A percentile compares a stretch with the other conserved stretches of the same genome.
These are phyloP conservation scores for Lactarius evosmus DNA, from an alignment of 768 basidiomycete genomes.

Conservation along the genomic window DNA sequence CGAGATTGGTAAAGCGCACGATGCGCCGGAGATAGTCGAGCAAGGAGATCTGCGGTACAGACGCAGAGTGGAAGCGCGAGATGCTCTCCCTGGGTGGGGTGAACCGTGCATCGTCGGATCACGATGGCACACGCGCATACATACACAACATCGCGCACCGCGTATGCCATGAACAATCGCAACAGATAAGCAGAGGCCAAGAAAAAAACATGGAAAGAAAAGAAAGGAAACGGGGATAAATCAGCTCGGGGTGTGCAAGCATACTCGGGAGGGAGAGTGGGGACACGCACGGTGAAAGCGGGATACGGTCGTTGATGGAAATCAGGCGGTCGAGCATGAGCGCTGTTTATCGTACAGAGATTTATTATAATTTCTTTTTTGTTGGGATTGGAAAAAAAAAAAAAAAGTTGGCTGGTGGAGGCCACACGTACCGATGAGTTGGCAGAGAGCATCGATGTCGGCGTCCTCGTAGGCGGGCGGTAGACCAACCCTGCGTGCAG, in stretches of 20 bases:
- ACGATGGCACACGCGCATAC: background rate
- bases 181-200: background rate
- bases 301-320: conserved; percentile 93
- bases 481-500: conserved; percentile 71
- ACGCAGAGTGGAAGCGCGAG: conserved; percentile 94
- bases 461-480: conserved; percentile 83
- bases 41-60: conserved; percentile 82
- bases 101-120: background rate
- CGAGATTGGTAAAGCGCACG: conserved; percentile 92
- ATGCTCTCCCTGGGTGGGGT: conserved; percentile 63
- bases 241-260: conserved; percentile 21
- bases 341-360: conserved; percentile 47
- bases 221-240: background rate
- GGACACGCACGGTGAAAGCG: conserved; percentile 64
- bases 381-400: conserved; percentile 26
- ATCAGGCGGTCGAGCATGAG: conserved; percentile 97
- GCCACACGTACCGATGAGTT: conserved; percentile 72
- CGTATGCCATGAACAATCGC: background rate
- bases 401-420: too few species aligned
- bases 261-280: conserved; percentile 20
- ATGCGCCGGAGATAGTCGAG: conserved; percentile 94
- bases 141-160: too few species aligned
- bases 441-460: conserved; percentile 75
- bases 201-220: background rate
- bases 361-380: background rate